Base-by-base conservation (phyloP, 2,329 filamentous ascomycete species). In the Setomelanomma holmii region DNA sequence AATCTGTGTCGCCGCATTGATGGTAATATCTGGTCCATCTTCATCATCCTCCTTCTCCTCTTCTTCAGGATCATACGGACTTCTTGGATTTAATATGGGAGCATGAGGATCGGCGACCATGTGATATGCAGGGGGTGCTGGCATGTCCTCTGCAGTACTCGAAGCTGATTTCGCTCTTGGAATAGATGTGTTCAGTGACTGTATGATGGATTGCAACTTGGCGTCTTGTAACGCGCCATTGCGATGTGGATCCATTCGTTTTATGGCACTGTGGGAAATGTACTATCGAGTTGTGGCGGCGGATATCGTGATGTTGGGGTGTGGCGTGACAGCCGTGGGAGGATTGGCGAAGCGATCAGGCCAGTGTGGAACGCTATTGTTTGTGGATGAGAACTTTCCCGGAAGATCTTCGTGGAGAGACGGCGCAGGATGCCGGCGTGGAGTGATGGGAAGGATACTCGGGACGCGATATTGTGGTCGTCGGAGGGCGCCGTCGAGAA, bases 251-350 rank as follows among this genome's bases (percentile, higher is more conserved):
- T 63, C 61, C 68, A 66, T 67, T 39, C 36, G 23, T n/a, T 40
- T 33, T 53, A 44, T 50, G 48, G 42, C 40, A 40, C 39, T 45
- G 43, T 50, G 49, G 51, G n/a, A 39, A 23, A 35, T 43, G n/a
- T 47, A 22, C 23, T 36, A n/a, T 33, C 46, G 46, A 21, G 23
- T 40, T 21, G 24, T 36, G 36, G 36, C 39, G 23, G 16, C 51
- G 40, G 49, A 47, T 53, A 54, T 53, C 47, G 50, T 52, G 38
- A 42, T 49, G 49, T 49, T 57, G 51, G 16, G 22, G 56, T 57
- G 64, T 71, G 68, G 65, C 66, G 68, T 71, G 68, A 71, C 66
- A 56, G 50, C 68, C 59, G 63, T 60, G 56, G 69, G 66, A 70
- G 51, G 49, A 8, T 22, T 50, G 42, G 41, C 35, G 48, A 45